phyloP scores from a whole-genome alignment of 148 eudicot species.

The Agrostemma githago region DNA sequence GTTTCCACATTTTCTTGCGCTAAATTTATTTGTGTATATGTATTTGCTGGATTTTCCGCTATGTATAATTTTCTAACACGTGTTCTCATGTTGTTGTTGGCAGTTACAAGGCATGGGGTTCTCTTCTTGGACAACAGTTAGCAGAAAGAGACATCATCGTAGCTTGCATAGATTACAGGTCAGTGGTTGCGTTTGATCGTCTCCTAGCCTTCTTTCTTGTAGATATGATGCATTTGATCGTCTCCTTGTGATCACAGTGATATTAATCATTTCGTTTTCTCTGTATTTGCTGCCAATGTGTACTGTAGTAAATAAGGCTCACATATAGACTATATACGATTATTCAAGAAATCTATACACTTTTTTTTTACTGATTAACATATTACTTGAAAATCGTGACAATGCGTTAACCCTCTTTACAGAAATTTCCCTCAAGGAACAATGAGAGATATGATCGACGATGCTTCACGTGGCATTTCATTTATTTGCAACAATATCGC shows the following conservation, averaged over 20 bases:
- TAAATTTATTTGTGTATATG: too few relatives aligned
- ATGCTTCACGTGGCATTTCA: slow-evolving; percentile 84
- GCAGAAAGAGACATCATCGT: slow-evolving; percentile 89
- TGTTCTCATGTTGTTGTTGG: slow-evolving; percentile 9
- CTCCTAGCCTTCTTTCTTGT: not conserved
- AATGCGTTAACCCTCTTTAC: slow-evolving; percentile 18
- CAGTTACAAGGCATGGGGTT: slow-evolving; percentile 99
- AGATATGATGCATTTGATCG: not conserved
- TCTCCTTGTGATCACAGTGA: not conserved
- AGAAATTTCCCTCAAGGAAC: slow-evolving; percentile 97
- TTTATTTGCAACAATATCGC: slow-evolving; percentile 85
- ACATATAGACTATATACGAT: not conserved
- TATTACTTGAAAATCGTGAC: not conserved
- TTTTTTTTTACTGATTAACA: not conserved
- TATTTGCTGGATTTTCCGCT: not conserved
- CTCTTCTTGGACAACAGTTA: slow-evolving; percentile 83
- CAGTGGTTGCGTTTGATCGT: slow-evolving; percentile 2
- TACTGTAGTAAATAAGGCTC: not conserved
- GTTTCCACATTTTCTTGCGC: too few relatives aligned
- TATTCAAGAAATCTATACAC: too few relatives aligned
- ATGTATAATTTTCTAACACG: slow-evolving; percentile 9
- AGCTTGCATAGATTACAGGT: slow-evolving; percentile 97
- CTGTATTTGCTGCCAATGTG: not conserved
- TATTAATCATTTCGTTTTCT: not conserved
- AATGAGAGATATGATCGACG: slow-evolving; percentile 85